Evolutionary conservation across 2,329 filamentous ascomycete species (phyloP), one percentile per base, ranked within the genome.

Genomic region (Calonectria henricotiae): DNA sequence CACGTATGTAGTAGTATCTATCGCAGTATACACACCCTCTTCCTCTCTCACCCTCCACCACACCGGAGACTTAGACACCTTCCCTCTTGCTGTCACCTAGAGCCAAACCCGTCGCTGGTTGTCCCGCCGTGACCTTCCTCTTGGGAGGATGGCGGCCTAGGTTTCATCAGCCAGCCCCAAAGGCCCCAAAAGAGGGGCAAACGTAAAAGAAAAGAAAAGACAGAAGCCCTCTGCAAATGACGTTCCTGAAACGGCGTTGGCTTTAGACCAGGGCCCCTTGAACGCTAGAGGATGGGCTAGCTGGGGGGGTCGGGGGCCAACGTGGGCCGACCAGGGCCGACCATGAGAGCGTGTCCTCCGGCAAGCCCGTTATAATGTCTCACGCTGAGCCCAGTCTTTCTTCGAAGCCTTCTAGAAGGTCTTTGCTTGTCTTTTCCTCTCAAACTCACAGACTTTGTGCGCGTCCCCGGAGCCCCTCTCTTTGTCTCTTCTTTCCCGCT

Each of bases 331-430:
- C 20, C 20, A 20, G 76, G 76, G 74, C 62, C 74, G 69, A 76
- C 70, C 62, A 69, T 47, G 63, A 69, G 69, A 72, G 75, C 72
- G 72, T 73, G 55, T 71, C 72, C 73, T 77, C 76, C 75, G 76
- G 76, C 76, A 77, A 77, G 76, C 76, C 76, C 76, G 76, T 77
- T 77, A 67, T 74, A 77, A 77, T 77, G 76, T 77, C 75, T 77
- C 76, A 74, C 62, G 67, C 72, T 60, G 68, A 67, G 67, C 54
- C 75, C 73, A 75, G 70, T 69, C 74, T 78, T 55, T 77, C 74
- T 67, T 75, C 49, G 73, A 80, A 76, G 73, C 73, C 78, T 80
- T 80, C 78, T 80, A 79, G 78, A 80, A 80, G 78, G 65, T 64
- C 68, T 71, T 63, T 68, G 67, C 65, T 70, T 68, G 66, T 69